Evolutionary conservation across 2,329 filamentous ascomycete species (phyloP).

Genomic region (Domatiomyces globalis): DNA sequence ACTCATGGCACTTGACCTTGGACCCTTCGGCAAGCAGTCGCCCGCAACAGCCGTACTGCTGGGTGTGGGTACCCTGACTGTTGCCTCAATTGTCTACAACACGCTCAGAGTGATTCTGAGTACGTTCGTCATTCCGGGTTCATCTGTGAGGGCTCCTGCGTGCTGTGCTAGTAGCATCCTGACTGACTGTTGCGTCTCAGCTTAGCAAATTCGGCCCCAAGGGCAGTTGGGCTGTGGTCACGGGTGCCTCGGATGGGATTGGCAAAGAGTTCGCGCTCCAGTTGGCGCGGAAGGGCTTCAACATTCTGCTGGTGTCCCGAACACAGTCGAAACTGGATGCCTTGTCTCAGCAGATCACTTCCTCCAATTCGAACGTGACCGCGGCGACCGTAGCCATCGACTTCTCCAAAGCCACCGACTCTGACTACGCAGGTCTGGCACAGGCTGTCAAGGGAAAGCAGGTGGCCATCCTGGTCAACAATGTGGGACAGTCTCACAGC

Average conservation of each 20-base stretch:
- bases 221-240: conserved; percentile 87
- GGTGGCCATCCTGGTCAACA: conserved; percentile 83
- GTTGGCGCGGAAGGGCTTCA: conserved; percentile 83
- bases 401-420: conserved; percentile 55
- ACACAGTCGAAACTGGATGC: conserved; percentile 80
- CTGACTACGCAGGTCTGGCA: conserved; percentile 63
- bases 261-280: conserved; percentile 92
- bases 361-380: conserved; percentile 53
- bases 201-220: conserved; percentile 80
- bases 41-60: conserved; percentile 21
- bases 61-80: conserved; percentile 42
- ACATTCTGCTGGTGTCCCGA: conserved; percentile 84
- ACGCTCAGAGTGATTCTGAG: conserved; percentile 50
- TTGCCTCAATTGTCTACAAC: conserved; percentile 43
- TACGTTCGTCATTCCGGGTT: conserved; percentile 50
- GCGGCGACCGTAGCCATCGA: conserved; percentile 82
- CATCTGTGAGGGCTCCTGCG: conserved; percentile 27
- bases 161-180: background rate
- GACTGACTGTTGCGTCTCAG: conserved; percentile 32
- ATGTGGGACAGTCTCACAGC: conserved; percentile 85
- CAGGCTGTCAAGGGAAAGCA: conserved; percentile 59
- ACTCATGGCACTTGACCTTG: conserved; percentile 12
- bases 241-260: conserved; percentile 88
- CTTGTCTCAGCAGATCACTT: conserved; percentile 60
- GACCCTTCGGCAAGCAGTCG: conserved; percentile 13